Percentiles rank a stretch among this genome's conserved stretches.
Evolutionary conservation across 2,329 filamentous ascomycete species (phyloP).

Genomic region (Lachnellula occidentalis): DNA sequence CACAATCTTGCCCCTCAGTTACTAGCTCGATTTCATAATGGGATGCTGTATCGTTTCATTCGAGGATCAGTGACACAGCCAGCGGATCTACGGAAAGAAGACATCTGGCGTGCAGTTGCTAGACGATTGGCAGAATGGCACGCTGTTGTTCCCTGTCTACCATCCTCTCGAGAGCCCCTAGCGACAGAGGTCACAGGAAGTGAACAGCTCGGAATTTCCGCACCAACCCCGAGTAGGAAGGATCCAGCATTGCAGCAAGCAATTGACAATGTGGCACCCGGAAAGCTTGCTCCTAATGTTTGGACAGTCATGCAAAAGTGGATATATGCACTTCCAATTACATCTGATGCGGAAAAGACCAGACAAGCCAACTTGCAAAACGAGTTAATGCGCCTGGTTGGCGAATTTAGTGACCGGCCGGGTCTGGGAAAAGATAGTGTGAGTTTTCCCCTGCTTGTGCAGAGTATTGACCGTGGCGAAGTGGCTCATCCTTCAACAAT

Average conservation of each 20-base stretch:
- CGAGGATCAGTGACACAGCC: constrained; percentile 74
- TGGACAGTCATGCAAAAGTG: constrained; percentile 97
- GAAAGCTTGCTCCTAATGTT: constrained; percentile 73
- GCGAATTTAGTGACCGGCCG: constrained; percentile 67
- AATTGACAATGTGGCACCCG: constrained; percentile 51
- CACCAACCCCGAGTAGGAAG: constrained; percentile 29
- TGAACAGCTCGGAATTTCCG: constrained; percentile 23
- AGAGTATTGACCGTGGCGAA: neutral
- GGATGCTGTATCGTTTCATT: constrained; percentile 90
- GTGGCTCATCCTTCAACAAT: no score
- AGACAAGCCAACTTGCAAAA: constrained; percentile 64
- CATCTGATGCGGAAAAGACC: constrained; percentile 61
- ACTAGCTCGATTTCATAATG: constrained; percentile 89
- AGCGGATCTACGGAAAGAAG: constrained; percentile 68
- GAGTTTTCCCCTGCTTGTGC: constrained; percentile 34
- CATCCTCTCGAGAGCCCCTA: constrained; percentile 27
- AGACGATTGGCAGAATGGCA: constrained; percentile 89
- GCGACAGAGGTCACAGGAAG: constrained; percentile 35
- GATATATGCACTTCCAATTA: constrained; percentile 76
- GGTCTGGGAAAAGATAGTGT: constrained; percentile 73
- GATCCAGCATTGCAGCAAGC: constrained; percentile 36
- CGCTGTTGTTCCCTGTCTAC: constrained; percentile 59
- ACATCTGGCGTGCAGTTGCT: constrained; percentile 79
- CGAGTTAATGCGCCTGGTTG: constrained; percentile 67
- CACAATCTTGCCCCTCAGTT: constrained; percentile 79